A percentile compares a stretch with the other conserved stretches of the same genome.
Conservation (phyloP, 148 eudicot genomes). For the Fagopyrum esculentum region DNA sequence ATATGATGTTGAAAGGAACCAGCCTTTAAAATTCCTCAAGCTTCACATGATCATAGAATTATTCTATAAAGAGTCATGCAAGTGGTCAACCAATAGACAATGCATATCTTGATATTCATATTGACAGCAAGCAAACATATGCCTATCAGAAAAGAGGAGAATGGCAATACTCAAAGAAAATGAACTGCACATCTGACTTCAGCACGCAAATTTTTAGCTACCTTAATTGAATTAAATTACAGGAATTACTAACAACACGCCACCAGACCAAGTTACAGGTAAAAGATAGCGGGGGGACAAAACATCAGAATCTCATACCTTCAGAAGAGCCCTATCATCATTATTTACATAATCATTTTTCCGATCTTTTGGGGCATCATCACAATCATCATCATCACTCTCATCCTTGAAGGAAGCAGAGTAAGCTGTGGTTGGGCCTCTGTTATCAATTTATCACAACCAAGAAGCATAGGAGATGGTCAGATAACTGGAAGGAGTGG, state of each 20-base stretch:
- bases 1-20: background rate
- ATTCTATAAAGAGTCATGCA: background rate
- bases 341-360: slow-evolving; percentile 38
- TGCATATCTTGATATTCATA: background rate
- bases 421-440: slow-evolving; percentile 6
- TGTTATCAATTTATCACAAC: slow-evolving; percentile 4
- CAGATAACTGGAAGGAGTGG: background rate
- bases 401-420: slow-evolving; percentile 1
- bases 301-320: slow-evolving; percentile 19
- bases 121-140: background rate
- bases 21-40: background rate
- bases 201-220: background rate
- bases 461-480: slow-evolving; percentile 3
- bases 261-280: background rate
- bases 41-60: background rate
- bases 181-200: background rate
- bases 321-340: slow-evolving; percentile 40
- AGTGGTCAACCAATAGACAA: background rate
- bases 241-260: background rate
- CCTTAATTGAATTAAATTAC: background rate
- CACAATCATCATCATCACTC: slow-evolving; percentile 2
- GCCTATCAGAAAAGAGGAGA: background rate
- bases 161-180: background rate
- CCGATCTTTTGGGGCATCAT: slow-evolving; percentile 16
- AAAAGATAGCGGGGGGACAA: background rate